Evolutionary conservation across 2,329 filamentous ascomycete species (phyloP), one percentile per base, ranked within the genome.

Genomic region (Huntiella savannae): DNA sequence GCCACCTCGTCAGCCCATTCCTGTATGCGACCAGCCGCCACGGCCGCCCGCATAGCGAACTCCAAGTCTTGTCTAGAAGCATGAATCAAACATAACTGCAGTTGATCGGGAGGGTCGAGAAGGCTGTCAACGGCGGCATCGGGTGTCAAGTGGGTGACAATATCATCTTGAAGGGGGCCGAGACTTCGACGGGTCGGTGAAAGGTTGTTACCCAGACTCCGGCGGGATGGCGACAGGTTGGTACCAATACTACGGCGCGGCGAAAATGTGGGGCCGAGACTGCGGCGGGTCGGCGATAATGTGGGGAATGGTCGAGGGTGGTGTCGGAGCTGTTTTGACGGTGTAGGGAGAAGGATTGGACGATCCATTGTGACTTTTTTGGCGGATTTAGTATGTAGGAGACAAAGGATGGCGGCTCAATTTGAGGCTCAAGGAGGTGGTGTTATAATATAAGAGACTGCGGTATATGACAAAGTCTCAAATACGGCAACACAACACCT

Each of bases 1-100:
- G 64, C 62, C 35, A 91, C 66, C 63, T 91, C 83, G n/a, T 73
- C 66, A 19, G 82, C 67, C 82, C 83, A 91, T 55, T 74, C 70
- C 59, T 79, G 71, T 51, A 91, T 74, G 52, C 73, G 76, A 54
- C 79, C 74, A 10, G 80, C 80, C 12, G 80, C 77, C 50, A 77
- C 60, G 37, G 82, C 82, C 38, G 81, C 77, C 51, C 75, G 71
- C 55, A 79, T 67, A 37, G 78, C 81, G 59, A 88, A 77, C 12
- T 79, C 76, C 54, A 79, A 74, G 60, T 88, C 80, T 17, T 71
- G 63, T 3, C 68, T 62, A 1, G 78, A 77, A 12, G 79, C 74
- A 33, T 64, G 65, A 50, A 77, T 71, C 49, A 85, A 69, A 56
- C 76, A 81, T 40, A 61, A 56, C 55, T 69, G 70, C 13, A 79